Base-by-base conservation (phyloP, 2,329 filamentous ascomycete genomes). In the Xenoacremonium recifei region DNA sequence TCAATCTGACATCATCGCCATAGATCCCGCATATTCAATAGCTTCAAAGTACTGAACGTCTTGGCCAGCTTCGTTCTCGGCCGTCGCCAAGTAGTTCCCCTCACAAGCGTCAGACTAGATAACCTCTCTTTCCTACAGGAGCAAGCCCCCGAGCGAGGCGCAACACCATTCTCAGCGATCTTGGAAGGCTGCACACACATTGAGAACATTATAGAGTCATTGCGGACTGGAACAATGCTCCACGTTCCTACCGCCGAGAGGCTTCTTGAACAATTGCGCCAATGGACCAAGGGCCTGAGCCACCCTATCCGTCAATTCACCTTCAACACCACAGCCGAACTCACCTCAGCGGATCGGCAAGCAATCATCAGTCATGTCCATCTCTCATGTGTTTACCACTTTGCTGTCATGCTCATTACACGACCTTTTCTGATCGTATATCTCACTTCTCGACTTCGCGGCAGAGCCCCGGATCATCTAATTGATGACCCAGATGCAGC, bases 11-110 rank as follows among this genome's bases (percentile, higher is more conserved):
- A n/a, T n/a, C n/a, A n/a, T n/a, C n/a, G n/a, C n/a, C n/a, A n/a
- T n/a, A 50, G 48, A 21, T 39, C 42, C 15, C 49, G 49, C 9
- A 42, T 49, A 15, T 61, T 63, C 9, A 47, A 45, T 27, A 35
- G 46, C 11, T 36, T 55, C 2, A 42, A 39, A 19, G 47, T 51
- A 16, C 18, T 51, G 11, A 44, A 51, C 32, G 32, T 49, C 15
- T 37, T 51, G 15, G 43, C 46, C 33, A 45, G 43, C 21, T 51
- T 44, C 13, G 47, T 51, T 15, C 41, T 51, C 4, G 49, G 49
- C 6, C 46, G 49, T 11, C 49, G 35, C 21, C 23, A 35, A 20
- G 23, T 32, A 18, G 9, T 30, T 35, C 20, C 43, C 43, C 6
- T 16, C 19, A 6, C 29, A 37, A 35, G 29, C 39, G 16, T 31